phyloP scores from a whole-genome alignment of 805 yeast species.

The Zygotorulaspora sp. region DNA sequence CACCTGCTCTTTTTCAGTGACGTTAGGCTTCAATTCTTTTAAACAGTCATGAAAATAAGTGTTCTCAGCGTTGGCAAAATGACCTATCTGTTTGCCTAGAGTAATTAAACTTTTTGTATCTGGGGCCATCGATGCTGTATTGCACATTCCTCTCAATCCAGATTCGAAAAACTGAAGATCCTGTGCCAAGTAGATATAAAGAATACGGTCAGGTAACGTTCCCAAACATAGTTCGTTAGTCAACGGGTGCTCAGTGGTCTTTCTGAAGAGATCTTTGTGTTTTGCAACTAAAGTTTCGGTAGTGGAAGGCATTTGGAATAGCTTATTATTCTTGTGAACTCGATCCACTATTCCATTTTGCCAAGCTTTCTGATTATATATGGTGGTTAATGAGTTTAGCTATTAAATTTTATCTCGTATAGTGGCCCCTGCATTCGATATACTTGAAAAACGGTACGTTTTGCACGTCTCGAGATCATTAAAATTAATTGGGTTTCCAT shows the following conservation, averaged over 20 bases:
- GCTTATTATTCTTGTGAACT: no score
- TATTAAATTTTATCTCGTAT: no score
- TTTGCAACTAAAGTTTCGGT: slow-evolving; percentile 25
- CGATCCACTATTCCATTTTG: no score
- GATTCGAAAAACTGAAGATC: slow-evolving; percentile 44
- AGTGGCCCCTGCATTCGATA: no score
- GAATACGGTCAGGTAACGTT: slow-evolving; percentile 38
- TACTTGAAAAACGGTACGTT: no score
- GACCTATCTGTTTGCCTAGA: slow-evolving; percentile 49
- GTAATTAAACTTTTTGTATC: slow-evolving; percentile 35
- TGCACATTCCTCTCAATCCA: slow-evolving; percentile 42
- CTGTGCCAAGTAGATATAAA: slow-evolving; percentile 44
- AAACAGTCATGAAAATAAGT: slow-evolving; percentile 40
- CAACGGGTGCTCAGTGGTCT: slow-evolving; percentile 38
- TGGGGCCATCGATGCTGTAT: slow-evolving; percentile 42
- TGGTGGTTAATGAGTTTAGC: no score
- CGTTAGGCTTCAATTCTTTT: slow-evolving; percentile 19
- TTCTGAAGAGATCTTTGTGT: slow-evolving; percentile 21
- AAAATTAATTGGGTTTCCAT: slow-evolving; percentile 1
- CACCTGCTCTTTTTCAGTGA: slow-evolving; percentile 10
- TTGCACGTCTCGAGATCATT: no score
- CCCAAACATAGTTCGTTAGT: slow-evolving; percentile 46
- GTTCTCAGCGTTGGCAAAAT: slow-evolving; percentile 44
- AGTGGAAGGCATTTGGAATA: slow-evolving; percentile 13
- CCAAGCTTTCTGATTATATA: no score